Evolutionary conservation across 2,329 filamentous ascomycete genomes (phyloP).

Genomic region (Ramularia collo-cygni): DNA sequence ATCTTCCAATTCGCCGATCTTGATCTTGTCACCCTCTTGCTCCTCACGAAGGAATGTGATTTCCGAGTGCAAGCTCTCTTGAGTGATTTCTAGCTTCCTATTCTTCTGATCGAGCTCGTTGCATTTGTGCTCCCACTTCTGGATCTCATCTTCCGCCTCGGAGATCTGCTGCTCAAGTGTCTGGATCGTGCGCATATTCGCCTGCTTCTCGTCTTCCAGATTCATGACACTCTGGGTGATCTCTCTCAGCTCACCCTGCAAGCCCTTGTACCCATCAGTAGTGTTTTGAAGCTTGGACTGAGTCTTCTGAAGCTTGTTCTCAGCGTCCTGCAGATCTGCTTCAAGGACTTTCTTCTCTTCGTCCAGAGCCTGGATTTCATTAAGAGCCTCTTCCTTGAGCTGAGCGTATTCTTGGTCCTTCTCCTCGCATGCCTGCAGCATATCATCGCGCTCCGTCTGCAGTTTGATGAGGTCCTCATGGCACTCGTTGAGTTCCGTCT

Average conservation of each 20-base stretch:
- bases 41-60: slow-evolving; percentile 94
- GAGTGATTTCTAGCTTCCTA: slow-evolving; percentile 79
- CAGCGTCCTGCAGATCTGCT: slow-evolving; percentile 44
- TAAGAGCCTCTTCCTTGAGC: slow-evolving; percentile 52
- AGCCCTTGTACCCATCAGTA: slow-evolving; percentile 79
- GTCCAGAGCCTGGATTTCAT: slow-evolving; percentile 48
- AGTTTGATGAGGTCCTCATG: slow-evolving; percentile 73
- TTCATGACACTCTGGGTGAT: slow-evolving; percentile 81
- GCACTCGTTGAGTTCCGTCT: slow-evolving; percentile 72
- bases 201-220: slow-evolving; percentile 82
- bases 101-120: slow-evolving; percentile 81
- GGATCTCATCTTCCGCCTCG: slow-evolving; percentile 79
- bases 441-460: slow-evolving; percentile 80
- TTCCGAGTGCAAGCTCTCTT: slow-evolving; percentile 86
- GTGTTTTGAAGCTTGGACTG: slow-evolving; percentile 65
- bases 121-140: slow-evolving; percentile 75
- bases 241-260: slow-evolving; percentile 89
- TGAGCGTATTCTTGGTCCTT: slow-evolving; percentile 48
- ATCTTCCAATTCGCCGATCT: slow-evolving; percentile 88
- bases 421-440: slow-evolving; percentile 64
- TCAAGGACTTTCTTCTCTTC: slow-evolving; percentile 38
- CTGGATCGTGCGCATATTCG: slow-evolving; percentile 70
- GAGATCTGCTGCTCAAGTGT: slow-evolving; percentile 75
- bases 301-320: slow-evolving; percentile 43
- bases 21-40: slow-evolving; percentile 95